Base-by-base conservation (phyloP, 192 early-diverging fungal genomes). In the Dispira parvispora region DNA sequence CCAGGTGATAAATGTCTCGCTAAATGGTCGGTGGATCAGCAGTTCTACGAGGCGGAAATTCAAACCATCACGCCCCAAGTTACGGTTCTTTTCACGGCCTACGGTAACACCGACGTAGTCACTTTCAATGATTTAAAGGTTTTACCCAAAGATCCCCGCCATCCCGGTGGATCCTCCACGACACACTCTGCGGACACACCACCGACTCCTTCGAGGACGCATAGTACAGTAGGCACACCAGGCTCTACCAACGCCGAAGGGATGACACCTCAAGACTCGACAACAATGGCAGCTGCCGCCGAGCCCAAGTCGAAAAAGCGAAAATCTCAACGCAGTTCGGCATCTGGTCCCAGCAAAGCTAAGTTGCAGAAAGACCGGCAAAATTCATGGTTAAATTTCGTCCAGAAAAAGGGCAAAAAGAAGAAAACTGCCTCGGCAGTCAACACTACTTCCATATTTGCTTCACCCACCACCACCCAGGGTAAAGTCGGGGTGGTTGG, bases 321-420 rank as follows among this genome's bases (percentile, higher is more conserved):
- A 44, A 61, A 44, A 10, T 20, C 28, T 16, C 23, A 25, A n/a
- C 0, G 21, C 11, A n/a, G 21, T 26, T 25, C 20, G 3, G 50
- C 50, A n/a, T 20, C 18, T 0, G 42, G 42, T 11, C 58, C 58
- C 43, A 45, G 26, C 16, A 44, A 11, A 21, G 28, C 43, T 0
- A 42, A 43, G 13, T 21, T 61, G 16, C 42, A 43, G 16, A 42
- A 44, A 6, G 58, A 61, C 11, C 38, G 65, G 25, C 75, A 76
- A 64, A 71, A 73, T 49, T 67, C 75, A 9, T 76, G 75, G 75
- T 64, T 73, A 25, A 67, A 71, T 43, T 76, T 76, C 44, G 69
- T 69, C 32, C 67, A 67, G 26, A 69, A 69, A 25, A 49, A 50
- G 1, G 28, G 45, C 62, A 49, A 62, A 25, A 76, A 73, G 61